Evolutionary conservation across 116 monocot species (phyloP).

Genomic region (Iris pallida): DNA sequence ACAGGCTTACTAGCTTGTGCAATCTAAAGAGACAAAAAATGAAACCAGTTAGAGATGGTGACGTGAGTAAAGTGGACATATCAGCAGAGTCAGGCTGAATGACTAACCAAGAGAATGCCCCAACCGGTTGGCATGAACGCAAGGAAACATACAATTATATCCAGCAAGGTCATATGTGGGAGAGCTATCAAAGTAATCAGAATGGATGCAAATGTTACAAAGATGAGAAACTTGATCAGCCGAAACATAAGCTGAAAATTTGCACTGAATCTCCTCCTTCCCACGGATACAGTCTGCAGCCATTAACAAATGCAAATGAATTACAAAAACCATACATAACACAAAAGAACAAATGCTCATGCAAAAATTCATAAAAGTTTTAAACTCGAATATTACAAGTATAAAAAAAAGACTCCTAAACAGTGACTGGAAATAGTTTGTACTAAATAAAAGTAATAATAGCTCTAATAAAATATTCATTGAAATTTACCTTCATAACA

Average conservation of each 20-base stretch:
- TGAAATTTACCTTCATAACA: slow-evolving; percentile 72
- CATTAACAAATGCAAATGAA: background rate
- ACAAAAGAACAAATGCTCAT: too few species aligned
- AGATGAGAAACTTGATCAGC: slow-evolving; percentile 82
- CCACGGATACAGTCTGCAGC: slow-evolving; percentile 77
- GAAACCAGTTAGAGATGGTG: background rate
- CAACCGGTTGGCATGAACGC: slow-evolving; percentile 94
- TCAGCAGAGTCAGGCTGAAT: background rate
- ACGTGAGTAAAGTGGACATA: too few species aligned
- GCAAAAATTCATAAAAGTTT: too few species aligned
- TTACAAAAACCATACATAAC: too few species aligned
- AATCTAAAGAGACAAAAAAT: slow-evolving; percentile 39
- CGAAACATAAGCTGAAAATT: slow-evolving; percentile 87
- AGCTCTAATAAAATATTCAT: background rate
- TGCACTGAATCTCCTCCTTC: slow-evolving; percentile 83
- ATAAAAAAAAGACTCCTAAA: too few species aligned
- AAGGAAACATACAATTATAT: slow-evolving; percentile 79
- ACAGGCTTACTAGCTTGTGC: slow-evolving; percentile 68
- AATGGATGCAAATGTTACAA: slow-evolving; percentile 63
- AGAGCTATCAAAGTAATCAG: slow-evolving; percentile 66
- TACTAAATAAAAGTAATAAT: too few species aligned
- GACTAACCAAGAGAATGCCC: slow-evolving; percentile 73
- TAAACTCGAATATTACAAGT: too few species aligned
- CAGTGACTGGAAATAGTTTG: too few species aligned
- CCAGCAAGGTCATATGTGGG: slow-evolving; percentile 65